Percentiles rank a stretch among this genome's conserved stretches.
Evolutionary conservation across 2,329 filamentous ascomycete species (phyloP).

Genomic region (Penicillium psychrosexuale): DNA sequence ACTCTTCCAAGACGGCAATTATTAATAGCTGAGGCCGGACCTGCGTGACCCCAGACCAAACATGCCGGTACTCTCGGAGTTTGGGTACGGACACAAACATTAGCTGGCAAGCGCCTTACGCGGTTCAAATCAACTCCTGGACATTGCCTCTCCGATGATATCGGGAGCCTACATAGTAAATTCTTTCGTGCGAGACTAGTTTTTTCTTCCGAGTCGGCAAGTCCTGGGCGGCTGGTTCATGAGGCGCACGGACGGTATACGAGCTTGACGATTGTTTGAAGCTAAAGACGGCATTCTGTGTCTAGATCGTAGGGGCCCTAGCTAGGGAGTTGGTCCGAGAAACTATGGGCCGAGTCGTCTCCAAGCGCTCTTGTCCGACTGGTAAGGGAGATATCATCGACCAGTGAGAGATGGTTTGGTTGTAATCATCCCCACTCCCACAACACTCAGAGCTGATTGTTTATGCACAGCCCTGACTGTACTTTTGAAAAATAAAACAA

Average conservation of each 20-base stretch:
- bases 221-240: constrained; percentile 8
- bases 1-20: not conserved
- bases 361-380: constrained; percentile 11
- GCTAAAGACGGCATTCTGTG: constrained; percentile 15
- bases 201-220: constrained; percentile 12
- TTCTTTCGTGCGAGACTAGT: constrained; percentile 9
- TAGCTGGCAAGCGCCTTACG: constrained; percentile 7
- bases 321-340: constrained; percentile 1
- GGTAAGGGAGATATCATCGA: not conserved
- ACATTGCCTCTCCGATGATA: constrained; percentile 13
- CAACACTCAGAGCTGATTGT: constrained; percentile 1
- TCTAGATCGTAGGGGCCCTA: constrained; percentile 18
- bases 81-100: not conserved
- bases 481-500: not conserved
- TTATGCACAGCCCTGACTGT: constrained; percentile 11
- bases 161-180: constrained; percentile 5
- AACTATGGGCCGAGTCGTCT: constrained; percentile 5
- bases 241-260: constrained; percentile 18
- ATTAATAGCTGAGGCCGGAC: not conserved
- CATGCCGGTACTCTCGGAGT: not conserved
- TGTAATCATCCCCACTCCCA: constrained; percentile 10
- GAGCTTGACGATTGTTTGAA: constrained; percentile 18
- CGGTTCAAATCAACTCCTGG: constrained; percentile 9
- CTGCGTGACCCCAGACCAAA: constrained; percentile 12
- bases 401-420: constrained; percentile 4